Conservation (phyloP, 208 protist species). For the Phytomonas serpens region DNA sequence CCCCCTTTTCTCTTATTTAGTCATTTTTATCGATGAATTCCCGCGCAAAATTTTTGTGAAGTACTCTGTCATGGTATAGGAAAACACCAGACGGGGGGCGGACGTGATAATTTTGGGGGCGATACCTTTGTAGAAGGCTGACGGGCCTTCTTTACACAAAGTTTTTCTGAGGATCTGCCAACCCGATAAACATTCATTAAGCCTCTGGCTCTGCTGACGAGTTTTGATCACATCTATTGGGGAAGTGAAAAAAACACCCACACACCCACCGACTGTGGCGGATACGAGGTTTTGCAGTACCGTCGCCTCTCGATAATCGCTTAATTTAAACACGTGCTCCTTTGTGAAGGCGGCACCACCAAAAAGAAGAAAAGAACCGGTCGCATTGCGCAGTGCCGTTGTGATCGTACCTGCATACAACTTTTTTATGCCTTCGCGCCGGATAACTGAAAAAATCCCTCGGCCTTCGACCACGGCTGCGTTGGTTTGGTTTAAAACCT, state of each 20-base stretch:
- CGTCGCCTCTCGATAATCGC: constrained; percentile 69
- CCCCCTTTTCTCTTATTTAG: background rate
- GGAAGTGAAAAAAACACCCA: constrained; percentile 81
- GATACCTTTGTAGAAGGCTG: constrained; percentile 82
- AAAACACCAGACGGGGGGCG: constrained; percentile 72
- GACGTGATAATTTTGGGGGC: constrained; percentile 67
- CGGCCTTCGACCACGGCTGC: constrained; percentile 45
- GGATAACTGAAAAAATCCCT: constrained; percentile 57
- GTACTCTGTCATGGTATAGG: constrained; percentile 83
- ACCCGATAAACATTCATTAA: constrained; percentile 37
- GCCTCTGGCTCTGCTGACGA: constrained; percentile 72
- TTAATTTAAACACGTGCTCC: constrained; percentile 68
- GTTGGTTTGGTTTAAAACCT: constrained; percentile 89
- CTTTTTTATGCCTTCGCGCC: constrained; percentile 65
- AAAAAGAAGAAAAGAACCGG: constrained; percentile 88
- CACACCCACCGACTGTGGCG: constrained; percentile 68
- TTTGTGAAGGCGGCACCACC: constrained; percentile 85
- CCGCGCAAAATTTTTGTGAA: constrained; percentile 43
- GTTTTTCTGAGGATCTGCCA: constrained; percentile 42
- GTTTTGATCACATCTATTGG: constrained; percentile 93
- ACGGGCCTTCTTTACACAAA: constrained; percentile 42
- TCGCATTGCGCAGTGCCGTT: constrained; percentile 84
- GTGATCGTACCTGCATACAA: constrained; percentile 83
- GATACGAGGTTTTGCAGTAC: constrained; percentile 84
- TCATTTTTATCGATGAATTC: background rate